Percentiles rank a stretch among this genome's conserved stretches.
phyloP scores from a whole-genome alignment of 2,329 filamentous ascomycete species.

The Pseudogymnoascus sp. region DNA sequence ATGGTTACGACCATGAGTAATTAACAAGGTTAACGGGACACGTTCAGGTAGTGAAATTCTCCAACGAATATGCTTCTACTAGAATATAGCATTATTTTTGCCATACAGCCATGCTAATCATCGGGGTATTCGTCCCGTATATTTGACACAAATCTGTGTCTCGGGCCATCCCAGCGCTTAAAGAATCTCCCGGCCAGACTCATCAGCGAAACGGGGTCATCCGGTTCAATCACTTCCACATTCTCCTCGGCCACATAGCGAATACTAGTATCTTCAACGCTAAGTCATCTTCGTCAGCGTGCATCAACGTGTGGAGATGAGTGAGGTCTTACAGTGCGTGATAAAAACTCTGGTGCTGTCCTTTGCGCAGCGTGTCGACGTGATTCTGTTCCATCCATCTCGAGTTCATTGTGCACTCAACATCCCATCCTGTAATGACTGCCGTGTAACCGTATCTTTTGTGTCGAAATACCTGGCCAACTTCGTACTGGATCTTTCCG shows the following conservation, averaged over 20 bases:
- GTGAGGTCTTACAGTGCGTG: conserved; percentile 63
- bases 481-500: conserved; percentile 50
- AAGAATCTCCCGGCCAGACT: conserved; percentile 75
- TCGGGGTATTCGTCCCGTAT: conserved; percentile 75
- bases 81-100: neutral
- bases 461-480: conserved; percentile 82
- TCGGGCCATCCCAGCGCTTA: conserved; percentile 66
- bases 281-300: conserved; percentile 30
- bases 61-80: neutral
- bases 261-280: conserved; percentile 57
- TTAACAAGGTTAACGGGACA: neutral
- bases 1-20: conserved; percentile 2
- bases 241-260: conserved; percentile 77
- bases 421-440: conserved; percentile 77
- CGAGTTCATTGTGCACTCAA: conserved; percentile 44
- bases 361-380: conserved; percentile 50
- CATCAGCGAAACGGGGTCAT: conserved; percentile 52
- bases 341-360: conserved; percentile 66
- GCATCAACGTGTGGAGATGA: conserved; percentile 9
- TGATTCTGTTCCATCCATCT: conserved; percentile 56
- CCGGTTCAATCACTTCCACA: conserved; percentile 50
- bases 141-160: conserved; percentile 73
- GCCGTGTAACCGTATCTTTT: conserved; percentile 70
- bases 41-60: neutral
- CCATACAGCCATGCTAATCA: conserved; percentile 42